A percentile compares a stretch with the other conserved stretches of the same genome.
These are phyloP conservation scores for Seiridium unicorne DNA, from an alignment of 2,329 filamentous ascomycete species.

Conservation along the genomic window DNA sequence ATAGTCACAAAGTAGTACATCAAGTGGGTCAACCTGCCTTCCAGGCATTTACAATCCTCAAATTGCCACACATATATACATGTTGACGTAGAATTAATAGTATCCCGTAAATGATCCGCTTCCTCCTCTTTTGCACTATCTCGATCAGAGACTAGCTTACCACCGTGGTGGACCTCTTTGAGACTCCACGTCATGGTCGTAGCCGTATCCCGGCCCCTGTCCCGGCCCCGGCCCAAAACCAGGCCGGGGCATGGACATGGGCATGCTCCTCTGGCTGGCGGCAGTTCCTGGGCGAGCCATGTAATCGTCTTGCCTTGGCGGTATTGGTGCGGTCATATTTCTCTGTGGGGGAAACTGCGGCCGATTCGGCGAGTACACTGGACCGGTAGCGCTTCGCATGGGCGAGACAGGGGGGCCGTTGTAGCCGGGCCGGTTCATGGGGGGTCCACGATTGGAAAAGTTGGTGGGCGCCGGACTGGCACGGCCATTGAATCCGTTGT, in stretches of 20 bases:
- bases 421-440: conserved; percentile 15
- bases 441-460: conserved; percentile 18
- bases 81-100: too few species aligned
- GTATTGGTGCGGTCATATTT: conserved; percentile 44
- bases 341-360: conserved; percentile 37
- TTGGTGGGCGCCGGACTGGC: conserved; percentile 31
- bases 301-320: conserved; percentile 27
- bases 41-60: too few species aligned
- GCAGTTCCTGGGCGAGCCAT: conserved; percentile 24
- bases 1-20: background rate
- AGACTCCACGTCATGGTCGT: conserved; percentile 30
- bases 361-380: conserved; percentile 28
- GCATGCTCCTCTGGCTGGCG: conserved; percentile 21
- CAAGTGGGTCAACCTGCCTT: too few species aligned
- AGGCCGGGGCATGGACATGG: background rate
- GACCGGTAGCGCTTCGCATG: conserved; percentile 38
- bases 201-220: conserved; percentile 30
- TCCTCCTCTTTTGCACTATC: background rate
- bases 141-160: background rate
- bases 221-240: conserved; percentile 10
- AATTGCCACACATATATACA: too few species aligned
- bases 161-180: conserved; percentile 19
- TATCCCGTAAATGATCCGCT: background rate
- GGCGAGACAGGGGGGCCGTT: conserved; percentile 25
- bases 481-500: conserved; percentile 26